phyloP scores from a whole-genome alignment of 1,139 yeast species.

The Taphrina confusa region DNA sequence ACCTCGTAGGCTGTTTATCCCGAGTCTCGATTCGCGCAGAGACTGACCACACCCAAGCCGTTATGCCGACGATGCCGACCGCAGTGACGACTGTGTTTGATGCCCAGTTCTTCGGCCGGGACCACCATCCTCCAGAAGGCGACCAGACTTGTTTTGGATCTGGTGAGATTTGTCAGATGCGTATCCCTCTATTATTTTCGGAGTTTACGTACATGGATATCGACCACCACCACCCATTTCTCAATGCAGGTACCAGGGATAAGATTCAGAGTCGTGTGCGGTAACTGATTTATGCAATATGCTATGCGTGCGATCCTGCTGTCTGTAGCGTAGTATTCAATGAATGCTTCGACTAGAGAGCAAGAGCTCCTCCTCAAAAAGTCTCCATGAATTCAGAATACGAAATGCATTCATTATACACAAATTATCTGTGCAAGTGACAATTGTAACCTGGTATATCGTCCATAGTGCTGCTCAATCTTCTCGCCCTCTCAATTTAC shows the following conservation, averaged over 20 bases:
- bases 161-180: neutral
- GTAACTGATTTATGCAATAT: too few relatives aligned
- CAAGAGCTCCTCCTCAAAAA: constrained; percentile 5
- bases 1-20: constrained; percentile 31
- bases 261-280: too few relatives aligned
- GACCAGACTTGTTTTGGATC: constrained; percentile 42
- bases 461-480: too few relatives aligned
- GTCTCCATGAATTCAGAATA: constrained; percentile 6
- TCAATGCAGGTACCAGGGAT: too few relatives aligned
- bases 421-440: too few relatives aligned
- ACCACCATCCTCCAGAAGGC: constrained; percentile 49
- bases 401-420: too few relatives aligned
- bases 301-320: neutral
- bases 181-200: neutral
- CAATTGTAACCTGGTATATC: too few relatives aligned
- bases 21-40: constrained; percentile 32
- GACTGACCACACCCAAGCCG: constrained; percentile 32
- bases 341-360: too few relatives aligned
- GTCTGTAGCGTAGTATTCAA: too few relatives aligned
- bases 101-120: constrained; percentile 51
- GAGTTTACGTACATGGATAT: constrained; percentile 15
- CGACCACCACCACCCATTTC: constrained; percentile 20
- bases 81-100: constrained; percentile 45
- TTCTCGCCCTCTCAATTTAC: too few relatives aligned
- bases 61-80: constrained; percentile 22